Conservation (phyloP, 1,139 yeast species). For the Groenewaldozyma auringiensis region DNA sequence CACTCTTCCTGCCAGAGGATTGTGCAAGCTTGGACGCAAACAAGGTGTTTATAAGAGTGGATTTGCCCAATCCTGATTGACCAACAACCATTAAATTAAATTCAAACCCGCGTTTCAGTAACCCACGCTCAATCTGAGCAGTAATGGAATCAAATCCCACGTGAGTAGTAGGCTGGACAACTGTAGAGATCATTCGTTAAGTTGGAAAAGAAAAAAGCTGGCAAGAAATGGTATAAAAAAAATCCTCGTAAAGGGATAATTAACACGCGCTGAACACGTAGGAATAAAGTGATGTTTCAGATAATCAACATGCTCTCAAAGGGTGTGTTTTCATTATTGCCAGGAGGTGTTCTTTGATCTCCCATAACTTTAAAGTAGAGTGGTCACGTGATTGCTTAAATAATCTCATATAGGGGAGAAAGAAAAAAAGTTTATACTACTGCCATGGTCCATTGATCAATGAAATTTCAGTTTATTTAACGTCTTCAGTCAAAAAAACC, state of each 20-base stretch:
- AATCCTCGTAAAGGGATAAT: neutral
- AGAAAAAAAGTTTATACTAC: no score
- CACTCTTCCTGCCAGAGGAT: slow-evolving; percentile 59
- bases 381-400: neutral
- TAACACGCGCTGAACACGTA: neutral
- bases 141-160: slow-evolving; percentile 98
- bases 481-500: no score
- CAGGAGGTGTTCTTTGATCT: no score
- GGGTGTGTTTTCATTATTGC: no score
- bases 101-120: slow-evolving; percentile 88
- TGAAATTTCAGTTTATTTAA: no score
- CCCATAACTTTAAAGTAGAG: no score
- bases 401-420: neutral
- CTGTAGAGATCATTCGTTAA: slow-evolving; percentile 2
- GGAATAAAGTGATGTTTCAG: neutral
- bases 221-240: neutral
- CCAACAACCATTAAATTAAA: slow-evolving; percentile 92
- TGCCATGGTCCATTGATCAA: no score
- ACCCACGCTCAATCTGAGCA: slow-evolving; percentile 85
- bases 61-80: slow-evolving; percentile 89
- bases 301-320: no score
- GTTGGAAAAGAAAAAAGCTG: neutral
- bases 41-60: slow-evolving; percentile 82
- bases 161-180: slow-evolving; percentile 43
- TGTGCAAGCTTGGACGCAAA: slow-evolving; percentile 76